Evolutionary conservation across 177 flowering plant species (phyloP), one percentile per base, ranked within the genome.

Genomic region (Telopea speciosissima): DNA sequence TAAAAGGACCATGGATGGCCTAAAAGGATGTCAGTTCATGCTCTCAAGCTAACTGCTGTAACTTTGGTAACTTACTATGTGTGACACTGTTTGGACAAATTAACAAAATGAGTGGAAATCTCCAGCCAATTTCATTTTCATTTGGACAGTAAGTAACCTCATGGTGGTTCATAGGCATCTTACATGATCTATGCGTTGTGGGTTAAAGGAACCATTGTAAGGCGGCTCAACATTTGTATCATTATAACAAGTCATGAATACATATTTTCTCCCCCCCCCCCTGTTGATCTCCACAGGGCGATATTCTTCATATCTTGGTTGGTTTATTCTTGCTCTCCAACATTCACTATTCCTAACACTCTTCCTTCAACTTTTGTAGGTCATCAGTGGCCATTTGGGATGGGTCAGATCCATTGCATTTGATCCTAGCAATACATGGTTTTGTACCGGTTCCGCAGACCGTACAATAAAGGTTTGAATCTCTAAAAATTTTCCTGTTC

Each of bases 371-470:
- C 19, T 65, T 78, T 5, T 83, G 78, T 66, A 96, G 97, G 98
- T 93, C 67, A 91, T 93, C 33, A 89, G 95, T 75, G 99, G 98
- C 56, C 98, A 96, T 82, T 82, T 96, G 85, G 99, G 99, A 72
- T 96, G 99, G 99, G 99, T 96, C 69, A 89, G 98, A 77, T 91
- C 99, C 23, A 74, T 96, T 78, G 99, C 98, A 59, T 90, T 96
- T 80, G 93, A 91, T 83, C 96, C 98, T 25, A 91, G 97, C 78
- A 93, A 96, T 79, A 58, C 79, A 62, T 96, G 99, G 98, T 93
- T 93, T 78, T 93, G 99, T 76, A 96, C 99, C 26, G 99, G 99
- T 60, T 96, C 97, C 71, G 98, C 99, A 62, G 98, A 93, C 79
- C 88, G 98, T 7, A 90, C 98, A 25, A 93, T 93, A 66, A 93